A percentile compares a stretch with the other conserved stretches of the same genome.
phyloP scores from a whole-genome alignment of 371 early-diverging fungal genomes.

The Rhizopus stolonifer region DNA sequence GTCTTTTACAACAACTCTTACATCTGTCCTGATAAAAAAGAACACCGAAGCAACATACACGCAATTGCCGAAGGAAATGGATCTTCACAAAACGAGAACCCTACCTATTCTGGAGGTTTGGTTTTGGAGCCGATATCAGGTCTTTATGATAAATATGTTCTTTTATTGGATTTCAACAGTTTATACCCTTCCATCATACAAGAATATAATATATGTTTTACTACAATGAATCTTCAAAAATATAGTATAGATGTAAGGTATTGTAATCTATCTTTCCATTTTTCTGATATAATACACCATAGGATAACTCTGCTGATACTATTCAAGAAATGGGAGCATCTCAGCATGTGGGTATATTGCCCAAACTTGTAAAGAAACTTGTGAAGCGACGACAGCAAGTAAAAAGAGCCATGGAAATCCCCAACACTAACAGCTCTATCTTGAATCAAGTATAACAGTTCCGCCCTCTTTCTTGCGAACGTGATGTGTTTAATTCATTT shows the following conservation, averaged over 20 bases:
- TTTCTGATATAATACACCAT: not conserved
- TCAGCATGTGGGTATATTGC: conserved; percentile 82
- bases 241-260: conserved; percentile 1
- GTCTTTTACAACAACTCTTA: conserved; percentile 85
- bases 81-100: not conserved
- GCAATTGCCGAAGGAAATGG: not conserved
- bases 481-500: too few species aligned
- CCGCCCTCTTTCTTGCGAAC: conserved; percentile 3
- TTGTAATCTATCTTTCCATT: not conserved
- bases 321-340: conserved; percentile 73
- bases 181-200: conserved; percentile 99
- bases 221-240: conserved; percentile 79
- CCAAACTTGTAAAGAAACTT: conserved; percentile 85
- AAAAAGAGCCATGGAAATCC: conserved; percentile 87
- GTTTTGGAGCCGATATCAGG: conserved; percentile 99
- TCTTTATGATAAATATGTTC: conserved; percentile 94
- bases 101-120: conserved; percentile 83
- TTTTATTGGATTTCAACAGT: conserved; percentile 99
- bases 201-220: conserved; percentile 99
- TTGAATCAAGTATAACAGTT: conserved; percentile 59
- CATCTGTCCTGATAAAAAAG: conserved; percentile 82
- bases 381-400: conserved; percentile 93
- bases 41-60: not conserved
- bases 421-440: conserved; percentile 31
- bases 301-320: not conserved